A percentile compares a stretch with the other conserved stretches of the same genome.
phyloP scores from a whole-genome alignment of 768 basidiomycete genomes.

The Tylopilus vinaceipallidus region DNA sequence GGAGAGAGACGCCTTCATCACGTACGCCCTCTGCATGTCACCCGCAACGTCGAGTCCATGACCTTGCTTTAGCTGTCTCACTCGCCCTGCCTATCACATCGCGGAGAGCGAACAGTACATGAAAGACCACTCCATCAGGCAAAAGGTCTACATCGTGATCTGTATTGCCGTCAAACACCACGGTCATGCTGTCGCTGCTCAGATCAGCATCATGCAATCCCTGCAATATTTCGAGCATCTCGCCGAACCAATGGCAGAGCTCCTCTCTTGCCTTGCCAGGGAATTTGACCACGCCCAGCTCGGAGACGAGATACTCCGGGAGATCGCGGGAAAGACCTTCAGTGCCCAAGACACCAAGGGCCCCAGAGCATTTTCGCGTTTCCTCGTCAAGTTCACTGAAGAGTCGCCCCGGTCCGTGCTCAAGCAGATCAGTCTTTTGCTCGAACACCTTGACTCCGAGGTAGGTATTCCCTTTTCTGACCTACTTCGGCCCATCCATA shows the following conservation, averaged over 20 bases:
- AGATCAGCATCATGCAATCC: slow-evolving; percentile 87
- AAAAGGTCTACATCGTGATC: slow-evolving; percentile 83
- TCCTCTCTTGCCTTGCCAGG: slow-evolving; percentile 71
- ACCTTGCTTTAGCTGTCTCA: slow-evolving; percentile 65
- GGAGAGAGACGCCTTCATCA: slow-evolving; percentile 84
- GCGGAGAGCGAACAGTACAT: slow-evolving; percentile 86
- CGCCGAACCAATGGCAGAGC: slow-evolving; percentile 91
- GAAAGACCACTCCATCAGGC: slow-evolving; percentile 70
- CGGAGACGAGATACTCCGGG: slow-evolving; percentile 87
- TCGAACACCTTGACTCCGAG: slow-evolving; percentile 89
- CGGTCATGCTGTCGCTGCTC: slow-evolving; percentile 76
- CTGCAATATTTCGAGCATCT: slow-evolving; percentile 95
- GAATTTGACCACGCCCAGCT: slow-evolving; percentile 89
- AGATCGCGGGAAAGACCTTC: slow-evolving; percentile 79
- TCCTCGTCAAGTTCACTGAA: slow-evolving; percentile 80
- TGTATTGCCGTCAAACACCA: slow-evolving; percentile 93
- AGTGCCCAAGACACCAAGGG: slow-evolving; percentile 83
- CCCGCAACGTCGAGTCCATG: not conserved
- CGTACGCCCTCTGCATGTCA: slow-evolving; percentile 32
- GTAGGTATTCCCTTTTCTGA: slow-evolving; percentile 38
- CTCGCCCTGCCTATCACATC: slow-evolving; percentile 83
- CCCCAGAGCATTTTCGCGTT: slow-evolving; percentile 79
- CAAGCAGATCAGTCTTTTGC: slow-evolving; percentile 86
- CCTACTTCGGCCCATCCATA: not conserved
- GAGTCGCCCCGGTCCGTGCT: slow-evolving; percentile 74